Conservation (phyloP, 2,329 filamentous ascomycete genomes). For the Paracoccidioides lutzii region DNA sequence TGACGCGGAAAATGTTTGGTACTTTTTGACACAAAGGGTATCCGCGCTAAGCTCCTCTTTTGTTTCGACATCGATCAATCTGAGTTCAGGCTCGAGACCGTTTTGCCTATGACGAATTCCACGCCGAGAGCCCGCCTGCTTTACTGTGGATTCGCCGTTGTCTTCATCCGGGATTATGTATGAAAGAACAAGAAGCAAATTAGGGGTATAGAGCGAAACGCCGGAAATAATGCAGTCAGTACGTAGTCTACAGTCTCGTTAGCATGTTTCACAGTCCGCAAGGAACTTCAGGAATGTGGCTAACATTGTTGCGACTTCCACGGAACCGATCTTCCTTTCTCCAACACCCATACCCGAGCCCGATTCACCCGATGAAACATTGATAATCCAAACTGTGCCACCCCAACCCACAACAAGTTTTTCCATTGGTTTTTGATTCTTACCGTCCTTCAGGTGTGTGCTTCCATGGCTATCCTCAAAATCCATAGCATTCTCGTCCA, state of each 20-base stretch:
- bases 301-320: conserved; percentile 83
- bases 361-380: conserved; percentile 66
- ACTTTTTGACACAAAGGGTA: conserved; percentile 71
- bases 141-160: conserved; percentile 32
- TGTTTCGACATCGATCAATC: conserved; percentile 77
- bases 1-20: conserved; percentile 68
- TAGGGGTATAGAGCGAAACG: conserved; percentile 90
- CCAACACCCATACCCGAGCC: conserved; percentile 54
- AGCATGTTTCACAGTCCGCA: conserved; percentile 21
- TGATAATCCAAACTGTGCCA: conserved; percentile 87
- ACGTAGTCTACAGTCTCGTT: conserved; percentile 50
- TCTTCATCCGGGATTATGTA: conserved; percentile 66
- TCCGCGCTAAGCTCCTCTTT: conserved; percentile 78
- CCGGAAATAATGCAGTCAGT: conserved; percentile 98
- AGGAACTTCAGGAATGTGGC: conserved; percentile 29
- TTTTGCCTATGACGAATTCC: conserved; percentile 61
- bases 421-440: conserved; percentile 36
- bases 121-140: conserved; percentile 39
- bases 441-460: conserved; percentile 18
- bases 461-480: conserved; percentile 45
- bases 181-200: conserved; percentile 77
- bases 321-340: conserved; percentile 61
- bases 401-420: conserved; percentile 91
- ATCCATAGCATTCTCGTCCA: conserved; percentile 71
- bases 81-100: conserved; percentile 73